Conservation (phyloP, 106 monocot species). For the Gastrodia elata region DNA sequence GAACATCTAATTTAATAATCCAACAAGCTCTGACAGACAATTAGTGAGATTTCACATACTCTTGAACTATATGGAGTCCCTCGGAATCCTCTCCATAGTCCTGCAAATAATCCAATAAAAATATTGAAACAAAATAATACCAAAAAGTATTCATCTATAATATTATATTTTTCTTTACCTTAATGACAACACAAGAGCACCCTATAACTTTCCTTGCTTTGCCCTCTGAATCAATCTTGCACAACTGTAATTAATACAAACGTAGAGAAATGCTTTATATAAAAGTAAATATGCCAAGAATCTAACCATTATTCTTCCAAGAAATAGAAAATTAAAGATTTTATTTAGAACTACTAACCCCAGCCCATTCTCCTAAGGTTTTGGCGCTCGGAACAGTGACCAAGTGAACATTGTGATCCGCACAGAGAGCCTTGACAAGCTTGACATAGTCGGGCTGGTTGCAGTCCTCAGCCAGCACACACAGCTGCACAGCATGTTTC, state of each 20-base stretch:
- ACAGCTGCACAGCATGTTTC: slow-evolving; percentile 63
- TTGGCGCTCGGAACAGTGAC: slow-evolving; percentile 10
- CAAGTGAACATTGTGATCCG: slow-evolving; percentile 15
- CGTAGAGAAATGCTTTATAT: no score
- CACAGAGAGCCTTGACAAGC: slow-evolving; percentile 13
- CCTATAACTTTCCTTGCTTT: slow-evolving; percentile 47
- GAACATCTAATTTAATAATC: no score
- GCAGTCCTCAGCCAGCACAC: slow-evolving; percentile 73
- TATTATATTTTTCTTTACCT: slow-evolving; percentile 11
- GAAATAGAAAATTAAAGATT: neutral
- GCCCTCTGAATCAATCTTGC: slow-evolving; percentile 44
- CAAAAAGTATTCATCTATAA: neutral
- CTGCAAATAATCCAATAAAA: slow-evolving; percentile 13
- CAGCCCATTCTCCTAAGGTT: slow-evolving; percentile 15
- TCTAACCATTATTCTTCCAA: no score
- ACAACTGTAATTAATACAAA: slow-evolving; percentile 14
- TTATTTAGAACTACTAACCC: slow-evolving; percentile 36
- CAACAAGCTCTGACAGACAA: no score
- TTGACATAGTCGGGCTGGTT: slow-evolving; percentile 70
- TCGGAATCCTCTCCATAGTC: slow-evolving; percentile 26
- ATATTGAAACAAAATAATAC: neutral
- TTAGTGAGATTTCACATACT: slow-evolving; percentile 25
- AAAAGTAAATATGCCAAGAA: neutral
- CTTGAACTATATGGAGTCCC: slow-evolving; percentile 23
- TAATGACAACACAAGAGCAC: slow-evolving; percentile 31